Base-by-base conservation (phyloP, 805 yeast species). In the Ogataea salicorniae region DNA sequence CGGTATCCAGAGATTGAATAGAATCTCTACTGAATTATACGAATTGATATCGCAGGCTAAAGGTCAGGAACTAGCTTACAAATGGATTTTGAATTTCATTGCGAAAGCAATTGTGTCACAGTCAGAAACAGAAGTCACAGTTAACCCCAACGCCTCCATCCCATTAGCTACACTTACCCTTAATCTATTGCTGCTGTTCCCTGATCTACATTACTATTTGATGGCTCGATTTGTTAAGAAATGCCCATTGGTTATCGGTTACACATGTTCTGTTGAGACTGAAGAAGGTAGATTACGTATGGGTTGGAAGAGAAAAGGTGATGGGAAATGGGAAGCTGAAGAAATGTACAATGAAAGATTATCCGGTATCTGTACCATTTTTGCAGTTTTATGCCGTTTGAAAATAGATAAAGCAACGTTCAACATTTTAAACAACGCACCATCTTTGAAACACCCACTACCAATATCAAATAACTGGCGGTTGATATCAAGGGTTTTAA, bases 81-180 rank as follows among this genome's bases (percentile, higher is more conserved):
- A 75, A 34, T 91, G 95, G 90, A 74, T 86, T 6, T 67, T 90
- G 34, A 94, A 94, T 60, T 84, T 84, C 59, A 76, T 87, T 29
- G 85, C 97, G 5, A 94, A 94, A 61, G 86, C 92, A 4, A 69
- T 91, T 1, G 87, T 94, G 1, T 80, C 85, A 26, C 99, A 94
- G 67, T 92, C 97, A 1, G 98, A 91, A 65, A 80, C 95, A 1
- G 99, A 94, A 65, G 91, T 89, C 8, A 75, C 85, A 15, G 95
- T 87, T 0, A 79, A 83, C 48, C 83, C 95, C 2, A 77, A 79
- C 39, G 80, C 90, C 3, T 87, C 97, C 0, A 59, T 86, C 8
- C 95, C 99, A 0, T 68, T 94, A 40, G 96, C 88, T 0, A 76
- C 75, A 56, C 66, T 92, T 34, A 70, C 92, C 0, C 59, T 78